Conservation (phyloP, 2,329 filamentous ascomycete genomes). For the Myriosclerotinia scirpicola region DNA sequence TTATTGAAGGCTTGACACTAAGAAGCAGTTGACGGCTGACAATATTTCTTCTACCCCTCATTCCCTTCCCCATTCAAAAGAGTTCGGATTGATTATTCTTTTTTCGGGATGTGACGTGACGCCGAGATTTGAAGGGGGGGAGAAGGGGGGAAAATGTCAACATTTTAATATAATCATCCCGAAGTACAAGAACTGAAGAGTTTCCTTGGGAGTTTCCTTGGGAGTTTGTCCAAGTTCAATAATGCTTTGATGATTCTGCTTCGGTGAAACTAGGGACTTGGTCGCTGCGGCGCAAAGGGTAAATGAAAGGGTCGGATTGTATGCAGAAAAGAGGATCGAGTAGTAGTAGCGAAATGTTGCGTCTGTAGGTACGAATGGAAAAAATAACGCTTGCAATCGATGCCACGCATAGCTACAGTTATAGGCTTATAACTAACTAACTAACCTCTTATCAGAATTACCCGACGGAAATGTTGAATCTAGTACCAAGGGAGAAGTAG, state of each 20-base stretch:
- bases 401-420: slow-evolving; percentile 2
- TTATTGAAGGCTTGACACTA: slow-evolving; percentile 13
- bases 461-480: slow-evolving; percentile 4
- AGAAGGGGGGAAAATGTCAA: background rate
- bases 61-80: slow-evolving; percentile 5
- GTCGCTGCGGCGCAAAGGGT: slow-evolving; percentile 10
- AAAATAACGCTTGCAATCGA: slow-evolving; percentile 2
- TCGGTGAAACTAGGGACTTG: slow-evolving; percentile 7
- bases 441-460: slow-evolving; percentile 12
- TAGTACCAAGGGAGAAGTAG: background rate
- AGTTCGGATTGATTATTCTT: background rate
- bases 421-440: background rate
- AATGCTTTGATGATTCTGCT: background rate
- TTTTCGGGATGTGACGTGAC: slow-evolving; percentile 14
- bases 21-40: background rate
- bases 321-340: slow-evolving; percentile 3
- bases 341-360: slow-evolving; percentile 2
- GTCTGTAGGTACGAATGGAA: background rate
- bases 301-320: slow-evolving; percentile 14
- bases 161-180: slow-evolving; percentile 1
- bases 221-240: background rate
- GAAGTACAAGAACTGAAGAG: slow-evolving; percentile 2
- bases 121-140: background rate
- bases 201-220: background rate
- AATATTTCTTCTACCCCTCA: slow-evolving; percentile 13